These are phyloP conservation scores for Castanea mollissima DNA, from an alignment of 306 rosid genomes.

Conservation along the genomic window DNA sequence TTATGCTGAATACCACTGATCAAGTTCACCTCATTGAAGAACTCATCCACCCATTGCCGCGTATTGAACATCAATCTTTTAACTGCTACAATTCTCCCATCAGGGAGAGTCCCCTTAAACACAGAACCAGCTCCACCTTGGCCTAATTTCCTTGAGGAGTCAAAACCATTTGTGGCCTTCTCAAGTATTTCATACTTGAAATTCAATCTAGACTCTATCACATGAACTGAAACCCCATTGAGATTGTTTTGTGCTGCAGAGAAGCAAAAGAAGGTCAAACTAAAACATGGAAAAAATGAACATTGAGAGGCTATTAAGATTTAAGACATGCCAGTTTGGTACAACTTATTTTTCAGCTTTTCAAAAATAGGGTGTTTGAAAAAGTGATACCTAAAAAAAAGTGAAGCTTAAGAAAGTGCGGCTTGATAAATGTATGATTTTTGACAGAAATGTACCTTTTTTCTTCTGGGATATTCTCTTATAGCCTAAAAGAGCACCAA, in stretches of 20 bases:
- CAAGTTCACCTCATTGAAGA: conserved; percentile 62
- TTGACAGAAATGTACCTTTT: conserved; percentile 22
- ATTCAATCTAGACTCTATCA: conserved; percentile 24
- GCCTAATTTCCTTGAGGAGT: conserved; percentile 45
- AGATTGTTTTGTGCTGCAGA: conserved; percentile 18
- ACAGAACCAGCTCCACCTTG: conserved; percentile 56
- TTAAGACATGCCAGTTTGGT: too few species aligned
- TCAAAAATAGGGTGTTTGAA: too few species aligned
- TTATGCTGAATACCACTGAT: conserved; percentile 52
- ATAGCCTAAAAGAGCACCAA: conserved; percentile 25
- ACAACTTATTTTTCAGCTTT: too few species aligned
- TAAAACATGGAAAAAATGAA: conserved; percentile 8
- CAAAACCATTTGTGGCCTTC: conserved; percentile 45
- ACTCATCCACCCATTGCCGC: conserved; percentile 55
- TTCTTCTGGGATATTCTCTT: conserved; percentile 8
- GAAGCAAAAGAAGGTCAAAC: conserved; percentile 1
- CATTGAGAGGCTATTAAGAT: neutral
- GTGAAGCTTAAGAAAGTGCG: too few species aligned
- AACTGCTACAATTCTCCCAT: conserved; percentile 54
- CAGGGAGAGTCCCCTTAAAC: conserved; percentile 53
- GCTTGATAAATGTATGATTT: conserved; percentile 4
- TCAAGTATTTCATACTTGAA: conserved; percentile 55
- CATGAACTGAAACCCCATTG: neutral
- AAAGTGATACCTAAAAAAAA: too few species aligned
- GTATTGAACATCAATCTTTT: conserved; percentile 57